Evolutionary conservation across 345 rosid species (phyloP).

Genomic region (Psidium friedrichsthalianum): DNA sequence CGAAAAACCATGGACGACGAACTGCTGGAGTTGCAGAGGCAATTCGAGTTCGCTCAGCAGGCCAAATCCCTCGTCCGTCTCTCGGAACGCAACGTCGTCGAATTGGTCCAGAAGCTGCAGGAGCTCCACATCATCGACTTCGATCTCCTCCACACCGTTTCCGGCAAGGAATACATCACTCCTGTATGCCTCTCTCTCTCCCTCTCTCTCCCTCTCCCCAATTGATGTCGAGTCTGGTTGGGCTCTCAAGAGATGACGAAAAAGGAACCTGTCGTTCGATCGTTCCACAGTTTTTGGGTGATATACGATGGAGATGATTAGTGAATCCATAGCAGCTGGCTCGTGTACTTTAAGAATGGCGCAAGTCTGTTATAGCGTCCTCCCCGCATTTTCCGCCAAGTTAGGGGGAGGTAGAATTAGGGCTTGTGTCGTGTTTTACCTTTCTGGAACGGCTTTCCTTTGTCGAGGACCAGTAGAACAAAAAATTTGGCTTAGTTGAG

Average conservation of each 20-base stretch:
- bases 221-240: neutral
- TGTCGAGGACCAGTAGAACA: neutral
- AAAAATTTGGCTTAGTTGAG: neutral
- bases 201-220: neutral
- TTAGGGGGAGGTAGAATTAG: neutral
- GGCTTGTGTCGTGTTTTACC: neutral
- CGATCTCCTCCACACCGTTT: conserved; percentile 94
- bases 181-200: conserved; percentile 28
- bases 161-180: conserved; percentile 95
- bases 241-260: neutral
- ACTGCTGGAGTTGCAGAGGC: conserved; percentile 74
- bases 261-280: neutral
- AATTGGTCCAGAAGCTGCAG: conserved; percentile 89
- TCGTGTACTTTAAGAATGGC: neutral
- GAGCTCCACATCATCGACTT: conserved; percentile 88
- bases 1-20: conserved; percentile 64
- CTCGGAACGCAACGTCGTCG: conserved; percentile 93
- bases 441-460: neutral
- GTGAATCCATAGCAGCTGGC: neutral
- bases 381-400: neutral
- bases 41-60: conserved; percentile 89
- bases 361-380: neutral
- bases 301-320: neutral
- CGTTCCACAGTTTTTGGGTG: neutral
- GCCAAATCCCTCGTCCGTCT: conserved; percentile 82